Evolutionary conservation across 352 stramenopile species (phyloP), one percentile per base, ranked within the genome.

Genomic region (Pythium chondricola): DNA sequence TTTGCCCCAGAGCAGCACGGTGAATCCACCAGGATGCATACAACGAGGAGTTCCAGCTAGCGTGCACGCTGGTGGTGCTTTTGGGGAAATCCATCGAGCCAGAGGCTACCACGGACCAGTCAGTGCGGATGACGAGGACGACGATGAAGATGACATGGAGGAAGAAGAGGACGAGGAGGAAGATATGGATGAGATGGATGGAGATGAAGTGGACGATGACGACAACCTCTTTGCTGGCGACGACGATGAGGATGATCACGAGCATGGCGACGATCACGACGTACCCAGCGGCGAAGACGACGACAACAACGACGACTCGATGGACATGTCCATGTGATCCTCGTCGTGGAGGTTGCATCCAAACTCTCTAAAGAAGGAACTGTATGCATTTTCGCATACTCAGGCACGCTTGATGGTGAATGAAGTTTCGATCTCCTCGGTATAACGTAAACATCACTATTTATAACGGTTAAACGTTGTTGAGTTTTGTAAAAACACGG

Each of bases 261-360:
- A 77, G 25, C 46, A 61, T 9, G 59, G 67, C 35, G 37, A 32
- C 11, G n/a, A 32, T 4, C 36, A 54, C 14, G 35, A 45, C 21
- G 47, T 13, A 13, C 7, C 29, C 7, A 13, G 21, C 24, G 27
- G 41, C 18, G 27, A 48, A 9, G 36, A 35, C 10, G 6, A 8
- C 35, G 46, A 4, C 8, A 20, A 40, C 17, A 44, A 35, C 29
- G 47, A 54, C 21, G 47, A 54, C 27, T 74, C 65, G 14, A 60
- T 65, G 5, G 61, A 72, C 41, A 52, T 78, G 29, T 69, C 61
- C 26, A 74, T 78, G 63, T 56, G 29, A 33, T n/a, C n/a, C n/a
- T n/a, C n/a, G n/a, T n/a, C n/a, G n/a, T n/a, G n/a, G n/a, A n/a
- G n/a, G n/a, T n/a, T n/a, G n/a, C n/a, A n/a, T n/a, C n/a, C n/a